These are phyloP conservation scores for Zasmidium angulare DNA, from an alignment of 2,329 filamentous ascomycete genomes.

Conservation along the genomic window DNA sequence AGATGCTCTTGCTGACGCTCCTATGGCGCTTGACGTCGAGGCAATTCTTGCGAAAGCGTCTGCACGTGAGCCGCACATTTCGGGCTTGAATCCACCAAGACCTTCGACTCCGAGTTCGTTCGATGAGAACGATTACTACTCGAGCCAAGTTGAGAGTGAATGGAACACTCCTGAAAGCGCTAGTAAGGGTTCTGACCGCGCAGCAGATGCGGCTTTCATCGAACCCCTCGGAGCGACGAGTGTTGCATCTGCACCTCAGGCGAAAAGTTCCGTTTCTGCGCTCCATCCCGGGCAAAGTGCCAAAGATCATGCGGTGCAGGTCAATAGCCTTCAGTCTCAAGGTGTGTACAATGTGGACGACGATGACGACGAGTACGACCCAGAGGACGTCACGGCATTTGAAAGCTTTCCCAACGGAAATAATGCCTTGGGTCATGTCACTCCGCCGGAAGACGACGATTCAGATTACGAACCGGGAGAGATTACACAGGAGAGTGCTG, in stretches of 20 bases:
- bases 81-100: constrained; percentile 58
- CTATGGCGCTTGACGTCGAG: constrained; percentile 43
- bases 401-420: constrained; percentile 22
- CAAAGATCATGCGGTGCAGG: constrained; percentile 12
- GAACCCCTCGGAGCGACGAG: constrained; percentile 25
- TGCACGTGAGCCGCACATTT: constrained; percentile 65
- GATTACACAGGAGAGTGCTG: constrained; percentile 29
- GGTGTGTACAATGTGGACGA: constrained; percentile 27
- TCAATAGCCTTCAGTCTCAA: constrained; percentile 15
- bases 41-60: constrained; percentile 59
- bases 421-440: constrained; percentile 17
- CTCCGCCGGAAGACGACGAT: constrained; percentile 32
- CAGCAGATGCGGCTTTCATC: constrained; percentile 37
- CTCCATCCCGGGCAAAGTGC: constrained; percentile 10
- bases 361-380: constrained; percentile 36
- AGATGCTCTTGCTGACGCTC: constrained; percentile 50
- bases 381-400: constrained; percentile 30
- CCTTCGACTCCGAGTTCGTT: constrained; percentile 67
- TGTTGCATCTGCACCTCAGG: constrained; percentile 12
- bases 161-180: constrained; percentile 58
- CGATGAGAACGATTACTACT: constrained; percentile 95
- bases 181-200: constrained; percentile 46
- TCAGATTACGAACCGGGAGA: constrained; percentile 39
- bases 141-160: constrained; percentile 75
- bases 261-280: background rate